Conservation (phyloP, 177 flowering plant genomes). For the Vitis hybrid region DNA sequence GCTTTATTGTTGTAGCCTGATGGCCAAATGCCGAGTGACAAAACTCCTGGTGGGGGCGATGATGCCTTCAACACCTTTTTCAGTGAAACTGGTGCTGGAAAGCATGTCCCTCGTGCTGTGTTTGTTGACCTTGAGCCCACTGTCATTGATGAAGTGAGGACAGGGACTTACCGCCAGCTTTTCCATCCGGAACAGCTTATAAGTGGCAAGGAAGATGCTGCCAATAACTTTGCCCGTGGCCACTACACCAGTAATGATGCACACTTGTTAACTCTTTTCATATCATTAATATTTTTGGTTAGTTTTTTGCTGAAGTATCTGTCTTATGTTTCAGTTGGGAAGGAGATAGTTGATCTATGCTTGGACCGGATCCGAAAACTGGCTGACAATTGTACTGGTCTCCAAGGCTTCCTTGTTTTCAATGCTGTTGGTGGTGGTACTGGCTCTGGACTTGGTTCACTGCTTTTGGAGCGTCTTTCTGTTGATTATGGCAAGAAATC, state of each 20-base stretch:
- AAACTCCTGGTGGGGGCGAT: conserved; percentile 61
- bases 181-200: conserved; percentile 59
- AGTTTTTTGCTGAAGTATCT: background rate
- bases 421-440: conserved; percentile 72
- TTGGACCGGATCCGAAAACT: conserved; percentile 69
- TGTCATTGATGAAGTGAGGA: conserved; percentile 64
- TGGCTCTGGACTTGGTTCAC: conserved; percentile 59
- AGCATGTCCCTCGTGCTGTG: conserved; percentile 60
- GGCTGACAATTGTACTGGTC: conserved; percentile 71
- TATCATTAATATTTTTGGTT: background rate
- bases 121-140: conserved; percentile 69
- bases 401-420: conserved; percentile 67
- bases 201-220: conserved; percentile 65
- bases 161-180: conserved; percentile 59
- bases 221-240: conserved; percentile 64
- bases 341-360: conserved; percentile 71
- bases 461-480: conserved; percentile 65
- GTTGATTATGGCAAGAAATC: conserved; percentile 70
- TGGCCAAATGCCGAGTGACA: conserved; percentile 68
- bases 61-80: conserved; percentile 72
- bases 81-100: conserved; percentile 68
- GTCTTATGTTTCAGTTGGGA: conserved; percentile 45
- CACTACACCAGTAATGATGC: conserved; percentile 45
- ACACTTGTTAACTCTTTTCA: too few relatives aligned
- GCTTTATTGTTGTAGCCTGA: conserved; percentile 38